Evolutionary conservation across 1,139 yeast genomes (phyloP).

Genomic region (Geotrichum reessii): DNA sequence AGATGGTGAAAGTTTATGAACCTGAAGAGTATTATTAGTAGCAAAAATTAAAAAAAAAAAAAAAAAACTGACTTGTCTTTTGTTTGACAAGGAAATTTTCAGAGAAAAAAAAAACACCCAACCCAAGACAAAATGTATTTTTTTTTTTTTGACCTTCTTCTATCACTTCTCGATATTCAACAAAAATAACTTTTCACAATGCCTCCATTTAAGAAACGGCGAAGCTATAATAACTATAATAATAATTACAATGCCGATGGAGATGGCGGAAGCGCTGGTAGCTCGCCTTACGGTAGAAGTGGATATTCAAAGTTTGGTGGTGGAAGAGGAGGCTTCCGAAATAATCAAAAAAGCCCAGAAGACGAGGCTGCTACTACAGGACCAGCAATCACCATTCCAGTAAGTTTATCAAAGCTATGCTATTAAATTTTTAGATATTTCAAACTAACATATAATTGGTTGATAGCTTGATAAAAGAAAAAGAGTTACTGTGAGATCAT

Average conservation of each 20-base stretch:
- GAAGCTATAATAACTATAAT: neutral
- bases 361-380: slow-evolving; percentile 8
- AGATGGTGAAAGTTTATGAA: neutral
- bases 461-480: slow-evolving; percentile 58
- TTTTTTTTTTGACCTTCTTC: neutral
- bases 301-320: slow-evolving; percentile 10
- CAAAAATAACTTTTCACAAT: neutral
- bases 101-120: neutral
- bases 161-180: neutral
- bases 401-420: neutral
- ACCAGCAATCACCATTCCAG: slow-evolving; percentile 15
- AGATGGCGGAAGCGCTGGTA: neutral
- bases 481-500: slow-evolving; percentile 64
- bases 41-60: too few relatives aligned
- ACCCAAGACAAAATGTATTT: neutral
- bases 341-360: slow-evolving; percentile 3
- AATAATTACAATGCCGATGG: slow-evolving; percentile 4
- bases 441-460: neutral
- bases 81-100: neutral
- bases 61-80: neutral
- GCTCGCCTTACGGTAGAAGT: slow-evolving; percentile 12
- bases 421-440: neutral
- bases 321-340: slow-evolving; percentile 6
- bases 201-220: slow-evolving; percentile 15
- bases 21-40: neutral